Evolutionary conservation across 768 basidiomycete species (phyloP), one percentile per base, ranked within the genome.

Genomic region (Russula compacta): DNA sequence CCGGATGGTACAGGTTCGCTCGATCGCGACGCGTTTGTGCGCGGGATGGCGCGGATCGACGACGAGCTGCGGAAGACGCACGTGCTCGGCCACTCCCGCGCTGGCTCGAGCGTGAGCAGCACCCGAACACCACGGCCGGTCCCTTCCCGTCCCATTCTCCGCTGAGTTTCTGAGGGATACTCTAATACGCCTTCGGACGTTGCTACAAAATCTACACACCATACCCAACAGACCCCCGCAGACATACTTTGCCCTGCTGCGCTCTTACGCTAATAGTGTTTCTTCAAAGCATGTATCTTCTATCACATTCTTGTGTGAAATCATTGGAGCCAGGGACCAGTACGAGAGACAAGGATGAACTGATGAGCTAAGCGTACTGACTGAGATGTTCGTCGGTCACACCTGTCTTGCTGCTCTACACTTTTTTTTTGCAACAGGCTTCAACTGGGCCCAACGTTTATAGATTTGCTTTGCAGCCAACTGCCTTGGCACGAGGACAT

Each of bases 31-130:
- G 73, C 73, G 17, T 90, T 90, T 66, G 79, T 81, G 49, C 79
- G 77, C 60, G 89, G 87, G 56, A 89, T 89, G 86, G 87, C 85
- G 85, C 79, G 82, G 38, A 86, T 90, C 32, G 88, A 90, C 68
- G 86, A 87, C 69, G 87, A 88, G 62, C 79, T 90, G 15, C 74
- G 84, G 17, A 78, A 80, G 32, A 76, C 78, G 4, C 81, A 84
- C 11, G 24, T 63, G 4, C 56, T 63, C 29, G 64, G 61, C 47
- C 61, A 61, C 1, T 29, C 61, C 21, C 5, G 53, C 5, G 24
- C 49, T 35, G 24, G 59, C 9, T 60, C 47, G 48, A 15, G 40
- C 39, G 12, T 40, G 15, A 42, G 21, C 29, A n/a, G 21, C 29
- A n/a, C 29, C 1, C 49, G 49, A 9, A 14, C 47, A 15, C 56